These are phyloP conservation scores for Trypanosoma avium DNA, from an alignment of 208 protist species.

Conservation along the genomic window DNA sequence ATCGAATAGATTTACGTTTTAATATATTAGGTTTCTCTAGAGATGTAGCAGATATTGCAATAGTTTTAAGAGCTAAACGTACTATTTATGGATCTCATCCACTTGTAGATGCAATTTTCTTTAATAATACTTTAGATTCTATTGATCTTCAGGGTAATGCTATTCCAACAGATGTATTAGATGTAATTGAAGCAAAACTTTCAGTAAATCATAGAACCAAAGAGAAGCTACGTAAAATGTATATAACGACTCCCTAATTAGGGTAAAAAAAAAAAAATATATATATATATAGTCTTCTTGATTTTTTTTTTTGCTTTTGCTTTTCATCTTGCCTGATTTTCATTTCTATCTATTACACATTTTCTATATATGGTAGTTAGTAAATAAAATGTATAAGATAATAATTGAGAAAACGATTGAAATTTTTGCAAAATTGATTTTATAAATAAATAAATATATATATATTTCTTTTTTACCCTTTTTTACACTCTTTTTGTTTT, in stretches of 20 bases:
- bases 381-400: too few species aligned
- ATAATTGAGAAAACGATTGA: too few species aligned
- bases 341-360: too few species aligned
- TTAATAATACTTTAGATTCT: conserved; percentile 50
- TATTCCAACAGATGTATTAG: conserved; percentile 35
- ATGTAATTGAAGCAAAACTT: conserved; percentile 57
- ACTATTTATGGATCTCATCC: conserved; percentile 34
- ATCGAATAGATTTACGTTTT: conserved; percentile 25
- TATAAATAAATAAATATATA: too few species aligned
- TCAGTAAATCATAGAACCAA: conserved; percentile 41
- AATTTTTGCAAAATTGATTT: too few species aligned
- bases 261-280: neutral
- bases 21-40: conserved; percentile 25
- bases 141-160: conserved; percentile 45
- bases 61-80: neutral
- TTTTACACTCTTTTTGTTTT: too few species aligned
- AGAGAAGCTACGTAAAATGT: neutral
- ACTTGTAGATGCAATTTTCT: conserved; percentile 50
- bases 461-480: too few species aligned
- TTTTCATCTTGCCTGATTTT: too few species aligned
- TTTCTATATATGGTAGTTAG: too few species aligned
- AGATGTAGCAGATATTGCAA: neutral
- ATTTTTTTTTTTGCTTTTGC: neutral
- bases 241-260: neutral
- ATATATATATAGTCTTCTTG: too few species aligned